Evolutionary conservation across 768 basidiomycete genomes (phyloP).

Genomic region (Cystoderma amianthinum): DNA sequence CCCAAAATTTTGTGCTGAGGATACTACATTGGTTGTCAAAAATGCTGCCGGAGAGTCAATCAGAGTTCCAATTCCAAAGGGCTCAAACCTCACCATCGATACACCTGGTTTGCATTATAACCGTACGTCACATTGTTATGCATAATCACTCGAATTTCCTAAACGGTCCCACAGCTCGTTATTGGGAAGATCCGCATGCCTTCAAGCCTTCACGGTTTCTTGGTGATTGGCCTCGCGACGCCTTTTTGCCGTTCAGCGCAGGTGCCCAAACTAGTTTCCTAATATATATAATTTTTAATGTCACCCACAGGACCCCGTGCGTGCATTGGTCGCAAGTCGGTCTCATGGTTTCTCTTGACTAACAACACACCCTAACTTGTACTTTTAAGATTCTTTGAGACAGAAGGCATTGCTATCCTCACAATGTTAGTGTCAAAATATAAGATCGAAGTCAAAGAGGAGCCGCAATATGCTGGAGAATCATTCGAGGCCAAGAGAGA

Average conservation of each 20-base stretch:
- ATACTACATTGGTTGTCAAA: slow-evolving; percentile 30
- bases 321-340: slow-evolving; percentile 32
- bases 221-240: slow-evolving; percentile 37
- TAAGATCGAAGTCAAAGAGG: slow-evolving; percentile 31
- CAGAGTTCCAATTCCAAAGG: slow-evolving; percentile 36
- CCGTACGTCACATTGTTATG: slow-evolving; percentile 30
- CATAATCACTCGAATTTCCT: too few relatives aligned
- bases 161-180: slow-evolving; percentile 46
- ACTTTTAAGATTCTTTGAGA: slow-evolving; percentile 39
- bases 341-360: slow-evolving; percentile 12
- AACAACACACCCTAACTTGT: slow-evolving; percentile 8
- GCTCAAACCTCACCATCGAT: slow-evolving; percentile 27
- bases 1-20: slow-evolving; percentile 39
- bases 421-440: slow-evolving; percentile 31
- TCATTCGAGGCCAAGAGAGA: slow-evolving; percentile 28
- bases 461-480: slow-evolving; percentile 30
- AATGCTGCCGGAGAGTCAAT: slow-evolving; percentile 29
- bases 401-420: slow-evolving; percentile 32
- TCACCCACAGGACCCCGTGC: slow-evolving; percentile 23
- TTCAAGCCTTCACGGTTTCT: too few relatives aligned
- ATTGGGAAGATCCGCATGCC: slow-evolving; percentile 45
- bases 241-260: slow-evolving; percentile 41
- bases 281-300: background rate
- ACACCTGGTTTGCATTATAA: slow-evolving; percentile 41
- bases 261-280: slow-evolving; percentile 4